These are phyloP conservation scores for Drechmeria coniospora DNA, from an alignment of 2,329 filamentous ascomycete genomes.

Conservation along the genomic window DNA sequence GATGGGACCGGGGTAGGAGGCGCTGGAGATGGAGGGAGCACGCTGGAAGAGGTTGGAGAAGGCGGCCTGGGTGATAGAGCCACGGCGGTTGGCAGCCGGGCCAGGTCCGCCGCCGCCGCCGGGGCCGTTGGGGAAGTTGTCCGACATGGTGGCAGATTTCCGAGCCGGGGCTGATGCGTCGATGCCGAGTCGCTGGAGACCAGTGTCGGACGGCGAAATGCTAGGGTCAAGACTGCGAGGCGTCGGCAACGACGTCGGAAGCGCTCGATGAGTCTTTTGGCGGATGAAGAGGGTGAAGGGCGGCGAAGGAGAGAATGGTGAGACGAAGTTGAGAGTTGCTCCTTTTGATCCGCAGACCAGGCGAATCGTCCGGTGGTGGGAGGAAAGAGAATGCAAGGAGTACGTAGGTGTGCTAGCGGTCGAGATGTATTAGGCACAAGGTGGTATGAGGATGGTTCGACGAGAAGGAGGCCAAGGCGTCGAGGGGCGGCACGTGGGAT, in stretches of 20 bases:
- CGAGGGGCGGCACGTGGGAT: constrained; percentile 10
- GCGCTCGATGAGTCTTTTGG: no score
- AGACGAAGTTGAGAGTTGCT: no score
- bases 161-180: no score
- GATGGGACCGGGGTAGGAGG: constrained; percentile 26
- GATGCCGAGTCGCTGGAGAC: no score
- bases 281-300: no score
- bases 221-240: no score
- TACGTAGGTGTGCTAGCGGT: constrained; percentile 9
- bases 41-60: constrained; percentile 44
- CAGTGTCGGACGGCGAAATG: no score
- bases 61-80: constrained; percentile 41
- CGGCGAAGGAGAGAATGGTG: no score
- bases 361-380: background rate
- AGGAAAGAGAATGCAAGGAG: constrained; percentile 1
- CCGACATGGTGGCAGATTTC: constrained; percentile 17
- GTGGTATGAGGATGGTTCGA: constrained; percentile 15
- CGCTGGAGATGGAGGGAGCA: constrained; percentile 34
- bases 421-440: constrained; percentile 8
- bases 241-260: no score
- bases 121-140: constrained; percentile 17
- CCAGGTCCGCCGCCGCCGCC: constrained; percentile 14
- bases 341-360: no score
- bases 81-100: constrained; percentile 35
- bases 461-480: background rate